Conservation (phyloP, 345 rosid species). For the Lepidium africanum region DNA sequence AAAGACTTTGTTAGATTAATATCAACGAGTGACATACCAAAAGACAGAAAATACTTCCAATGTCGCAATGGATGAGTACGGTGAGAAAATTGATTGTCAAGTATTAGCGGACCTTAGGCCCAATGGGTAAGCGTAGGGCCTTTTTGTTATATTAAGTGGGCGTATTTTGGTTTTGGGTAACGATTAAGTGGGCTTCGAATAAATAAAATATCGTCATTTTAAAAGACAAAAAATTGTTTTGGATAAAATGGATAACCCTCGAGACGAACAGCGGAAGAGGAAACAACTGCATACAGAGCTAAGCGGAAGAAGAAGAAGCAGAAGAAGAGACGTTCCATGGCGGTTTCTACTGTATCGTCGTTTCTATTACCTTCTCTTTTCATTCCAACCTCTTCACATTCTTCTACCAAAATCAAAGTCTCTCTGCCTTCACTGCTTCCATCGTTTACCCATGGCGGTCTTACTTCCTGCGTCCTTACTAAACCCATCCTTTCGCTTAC, state of each 20-base stretch:
- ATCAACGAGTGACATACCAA: too few species aligned
- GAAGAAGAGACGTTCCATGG: conserved; percentile 37
- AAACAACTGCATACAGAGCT: neutral
- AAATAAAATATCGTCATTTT: neutral
- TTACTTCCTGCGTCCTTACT: conserved; percentile 22
- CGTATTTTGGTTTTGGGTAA: neutral
- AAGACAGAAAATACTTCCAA: too few species aligned
- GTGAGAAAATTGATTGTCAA: too few species aligned
- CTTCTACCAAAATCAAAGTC: conserved; percentile 29
- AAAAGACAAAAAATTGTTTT: neutral
- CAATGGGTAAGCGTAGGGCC: neutral
- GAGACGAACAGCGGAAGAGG: conserved; percentile 3
- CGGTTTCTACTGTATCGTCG: conserved; percentile 47
- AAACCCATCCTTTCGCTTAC: conserved; percentile 30
- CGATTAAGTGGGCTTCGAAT: conserved; percentile 4
- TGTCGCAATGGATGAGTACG: too few species aligned
- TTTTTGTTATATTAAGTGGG: neutral
- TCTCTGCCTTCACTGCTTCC: conserved; percentile 30
- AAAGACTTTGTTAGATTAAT: too few species aligned
- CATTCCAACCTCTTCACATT: conserved; percentile 30
- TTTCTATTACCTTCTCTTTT: conserved; percentile 41
- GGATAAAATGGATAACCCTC: conserved; percentile 27
- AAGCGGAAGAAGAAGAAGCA: neutral
- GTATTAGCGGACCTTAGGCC: neutral
- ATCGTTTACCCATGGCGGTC: conserved; percentile 14